phyloP scores from a whole-genome alignment of 225 moss, liverwort and hornwort genomes.

The Sphagnum contortum region DNA sequence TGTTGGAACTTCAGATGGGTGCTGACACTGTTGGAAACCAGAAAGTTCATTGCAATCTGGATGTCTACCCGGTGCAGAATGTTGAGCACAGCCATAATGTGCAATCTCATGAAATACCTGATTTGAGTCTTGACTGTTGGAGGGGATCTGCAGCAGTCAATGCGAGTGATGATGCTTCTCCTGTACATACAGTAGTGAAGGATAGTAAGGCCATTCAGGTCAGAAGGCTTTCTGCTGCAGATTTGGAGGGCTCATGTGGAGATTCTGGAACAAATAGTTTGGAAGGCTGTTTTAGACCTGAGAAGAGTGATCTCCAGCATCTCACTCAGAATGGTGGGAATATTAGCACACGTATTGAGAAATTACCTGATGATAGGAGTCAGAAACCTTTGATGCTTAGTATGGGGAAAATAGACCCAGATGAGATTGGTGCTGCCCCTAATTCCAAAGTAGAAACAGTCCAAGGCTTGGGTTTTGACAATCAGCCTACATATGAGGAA shows the following conservation, averaged over 20 bases:
- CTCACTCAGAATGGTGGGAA: too few relatives aligned
- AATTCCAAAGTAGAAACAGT: background rate
- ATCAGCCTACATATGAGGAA: background rate
- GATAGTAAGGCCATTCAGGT: background rate
- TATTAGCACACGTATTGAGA: too few relatives aligned
- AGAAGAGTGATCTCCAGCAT: too few relatives aligned
- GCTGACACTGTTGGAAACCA: background rate
- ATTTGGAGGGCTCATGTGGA: too few relatives aligned
- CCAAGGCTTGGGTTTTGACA: too few relatives aligned
- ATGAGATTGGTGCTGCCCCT: too few relatives aligned
- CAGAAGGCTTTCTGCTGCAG: slow-evolving; percentile 2
- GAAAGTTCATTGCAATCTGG: too few relatives aligned
- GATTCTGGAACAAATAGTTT: too few relatives aligned
- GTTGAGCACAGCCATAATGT: background rate
- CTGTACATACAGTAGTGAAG: slow-evolving; percentile 3
- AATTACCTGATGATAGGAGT: too few relatives aligned
- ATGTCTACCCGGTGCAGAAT: slow-evolving; percentile 3
- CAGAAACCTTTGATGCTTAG: too few relatives aligned
- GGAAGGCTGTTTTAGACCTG: too few relatives aligned
- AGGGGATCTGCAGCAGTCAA: slow-evolving; percentile 10
- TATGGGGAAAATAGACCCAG: too few relatives aligned
- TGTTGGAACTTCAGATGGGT: slow-evolving; percentile 7
- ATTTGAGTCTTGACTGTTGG: slow-evolving; percentile 8
- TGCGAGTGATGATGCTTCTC: slow-evolving; percentile 9
- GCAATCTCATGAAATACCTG: slow-evolving; percentile 2